Base-by-base conservation (phyloP, 139 green algal species). In the Trebouxia sp. region DNA sequence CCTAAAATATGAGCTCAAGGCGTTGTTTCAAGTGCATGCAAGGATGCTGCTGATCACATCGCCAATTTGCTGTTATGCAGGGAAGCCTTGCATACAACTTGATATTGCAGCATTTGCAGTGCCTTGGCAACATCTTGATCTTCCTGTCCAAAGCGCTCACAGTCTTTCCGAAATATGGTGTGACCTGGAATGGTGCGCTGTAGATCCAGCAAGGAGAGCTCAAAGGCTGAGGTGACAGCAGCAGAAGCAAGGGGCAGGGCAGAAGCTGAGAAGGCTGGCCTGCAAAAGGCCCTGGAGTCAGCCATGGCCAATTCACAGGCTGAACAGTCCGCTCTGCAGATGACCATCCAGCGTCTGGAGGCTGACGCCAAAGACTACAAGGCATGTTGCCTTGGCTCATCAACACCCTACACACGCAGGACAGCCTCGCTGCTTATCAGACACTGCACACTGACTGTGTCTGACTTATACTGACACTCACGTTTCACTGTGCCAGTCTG, bases 281-380 rank as follows among this genome's bases (percentile, higher is more conserved):
- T 84, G 24, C 76, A 45, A 15, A 43, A 20, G 5, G 80, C 83
- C 20, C 56, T 74, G 26, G 79, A 55, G 17, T 69, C 39, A 10
- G 83, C 87, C 0, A 28, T 85, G 47, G 45, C 53, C 12, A 24
- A 65, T 50, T 78, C 77, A 38, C 56, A 80, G 48, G 76, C 65
- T 12, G 55, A 87, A 14, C 47, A 48, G 5, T 37, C 41, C 28
- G 32, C n/a, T 39, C 35, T 72, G 62, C 62, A 72, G 28, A 22
- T 43, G 14, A 45, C 62, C 15, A 45, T 72, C 12, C 62, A 72
- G 15, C 62, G 62, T 14, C 20, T 83, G 39, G 77, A 83, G 56
- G 28, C 26, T 5, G 84, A 89, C 53, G 79, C 88, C 41, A 67
- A 78, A 10, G 84, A 91, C 8, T 91, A 91, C 81, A 91, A 91